These are phyloP conservation scores for Phytophthora capsici DNA, from an alignment of 352 stramenopile genomes.

Conservation along the genomic window DNA sequence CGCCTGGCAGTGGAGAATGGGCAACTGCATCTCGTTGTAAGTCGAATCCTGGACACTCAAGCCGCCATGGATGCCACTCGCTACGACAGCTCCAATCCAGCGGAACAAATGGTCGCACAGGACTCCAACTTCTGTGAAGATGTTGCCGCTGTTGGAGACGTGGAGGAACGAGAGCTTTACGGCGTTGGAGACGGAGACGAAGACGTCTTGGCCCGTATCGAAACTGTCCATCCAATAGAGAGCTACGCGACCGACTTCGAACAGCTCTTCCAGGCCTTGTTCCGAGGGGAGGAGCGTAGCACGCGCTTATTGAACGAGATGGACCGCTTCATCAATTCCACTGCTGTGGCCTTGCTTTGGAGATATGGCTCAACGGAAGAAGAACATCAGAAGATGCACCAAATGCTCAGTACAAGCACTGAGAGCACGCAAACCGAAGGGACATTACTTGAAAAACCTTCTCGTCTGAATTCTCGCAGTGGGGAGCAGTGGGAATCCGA, in stretches of 20 bases:
- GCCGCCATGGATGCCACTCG: slow-evolving; percentile 33
- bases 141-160: slow-evolving; percentile 34
- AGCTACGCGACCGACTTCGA: slow-evolving; percentile 65
- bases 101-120: slow-evolving; percentile 11
- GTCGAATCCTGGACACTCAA: slow-evolving; percentile 40
- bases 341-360: slow-evolving; percentile 69
- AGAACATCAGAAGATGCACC: slow-evolving; percentile 56
- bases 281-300: slow-evolving; percentile 47
- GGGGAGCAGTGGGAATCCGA: slow-evolving; percentile 26
- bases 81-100: slow-evolving; percentile 24
- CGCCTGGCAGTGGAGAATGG: slow-evolving; percentile 60
- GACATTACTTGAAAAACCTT: slow-evolving; percentile 14
- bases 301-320: slow-evolving; percentile 56
- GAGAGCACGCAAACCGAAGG: slow-evolving; percentile 48
- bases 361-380: slow-evolving; percentile 63
- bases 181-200: slow-evolving; percentile 44
- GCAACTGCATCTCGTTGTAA: slow-evolving; percentile 51
- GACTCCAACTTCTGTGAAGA: slow-evolving; percentile 40
- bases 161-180: slow-evolving; percentile 61
- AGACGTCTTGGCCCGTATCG: slow-evolving; percentile 38
- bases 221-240: slow-evolving; percentile 58
- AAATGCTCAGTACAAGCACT: slow-evolving; percentile 55
- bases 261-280: slow-evolving; percentile 56
- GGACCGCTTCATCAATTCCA: slow-evolving; percentile 77
- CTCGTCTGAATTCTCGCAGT: slow-evolving; percentile 15